These are phyloP conservation scores for Coemansia furcata DNA, from an alignment of 192 early-diverging fungal species.

Conservation along the genomic window DNA sequence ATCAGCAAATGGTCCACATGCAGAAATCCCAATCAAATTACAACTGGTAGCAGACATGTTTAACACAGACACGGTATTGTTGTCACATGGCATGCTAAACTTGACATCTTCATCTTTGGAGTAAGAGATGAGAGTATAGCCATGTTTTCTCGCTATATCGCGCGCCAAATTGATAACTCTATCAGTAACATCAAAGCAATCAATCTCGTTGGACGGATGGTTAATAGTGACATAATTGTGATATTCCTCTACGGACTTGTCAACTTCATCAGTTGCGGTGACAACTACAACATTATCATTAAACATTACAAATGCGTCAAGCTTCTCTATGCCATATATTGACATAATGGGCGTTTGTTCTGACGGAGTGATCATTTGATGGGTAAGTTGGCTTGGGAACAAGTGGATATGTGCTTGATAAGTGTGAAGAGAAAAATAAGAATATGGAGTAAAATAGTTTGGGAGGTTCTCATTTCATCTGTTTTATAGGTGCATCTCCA, in stretches of 20 bases:
- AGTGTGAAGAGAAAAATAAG: not conserved
- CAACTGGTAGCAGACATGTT: not conserved
- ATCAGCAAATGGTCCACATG: not conserved
- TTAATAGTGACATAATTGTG: not conserved
- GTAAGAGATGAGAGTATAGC: not conserved
- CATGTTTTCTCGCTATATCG: not conserved
- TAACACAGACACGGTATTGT: not conserved
- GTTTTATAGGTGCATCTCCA: not conserved
- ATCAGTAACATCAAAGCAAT: not conserved
- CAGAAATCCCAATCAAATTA: not conserved
- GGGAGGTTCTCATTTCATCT: not conserved
- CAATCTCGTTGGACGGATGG: not conserved
- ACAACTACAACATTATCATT: too few relatives aligned
- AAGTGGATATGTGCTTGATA: not conserved
- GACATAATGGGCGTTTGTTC: too few relatives aligned
- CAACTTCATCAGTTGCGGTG: too few relatives aligned
- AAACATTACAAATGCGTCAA: too few relatives aligned
- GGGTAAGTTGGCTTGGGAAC: too few relatives aligned
- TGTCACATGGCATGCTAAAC: not conserved
- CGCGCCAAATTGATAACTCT: not conserved
- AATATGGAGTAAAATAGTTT: not conserved
- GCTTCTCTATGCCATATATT: too few relatives aligned
- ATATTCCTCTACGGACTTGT: too few relatives aligned
- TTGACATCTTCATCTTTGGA: not conserved
- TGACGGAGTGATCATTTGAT: too few relatives aligned